Evolutionary conservation across 169 alveolate genomes (phyloP).

Genomic region (Cryptosporidium sp.): DNA sequence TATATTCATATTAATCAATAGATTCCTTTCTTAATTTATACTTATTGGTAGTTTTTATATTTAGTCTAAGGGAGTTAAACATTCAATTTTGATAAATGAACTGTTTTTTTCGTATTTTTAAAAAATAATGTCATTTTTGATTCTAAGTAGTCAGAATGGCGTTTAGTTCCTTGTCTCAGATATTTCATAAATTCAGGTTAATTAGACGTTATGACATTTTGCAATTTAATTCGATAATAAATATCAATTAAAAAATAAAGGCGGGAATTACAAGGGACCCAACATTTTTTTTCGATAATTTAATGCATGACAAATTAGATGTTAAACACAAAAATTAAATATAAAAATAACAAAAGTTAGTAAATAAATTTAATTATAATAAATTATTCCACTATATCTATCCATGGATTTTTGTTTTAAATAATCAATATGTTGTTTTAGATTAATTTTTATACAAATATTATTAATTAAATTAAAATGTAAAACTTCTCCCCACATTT

Average conservation of each 20-base stretch:
- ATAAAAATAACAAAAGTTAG: not conserved
- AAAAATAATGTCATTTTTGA: too few species aligned
- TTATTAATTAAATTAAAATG: too few species aligned
- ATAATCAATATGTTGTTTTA: too few species aligned
- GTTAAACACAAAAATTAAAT: not conserved
- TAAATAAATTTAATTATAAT: not conserved
- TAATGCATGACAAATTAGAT: not conserved
- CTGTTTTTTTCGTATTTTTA: too few species aligned
- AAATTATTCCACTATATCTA: too few species aligned
- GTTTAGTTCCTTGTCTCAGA: not conserved
- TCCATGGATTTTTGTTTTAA: too few species aligned
- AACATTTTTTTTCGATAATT: not conserved
- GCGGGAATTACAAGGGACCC: not conserved
- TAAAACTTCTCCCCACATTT: conserved; percentile 16
- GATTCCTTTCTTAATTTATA: too few species aligned
- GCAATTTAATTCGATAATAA: not conserved
- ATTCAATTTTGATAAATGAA: not conserved
- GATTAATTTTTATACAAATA: not conserved
- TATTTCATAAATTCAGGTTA: not conserved
- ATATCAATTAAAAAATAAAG: not conserved
- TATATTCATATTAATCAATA: not conserved
- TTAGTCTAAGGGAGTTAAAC: too few species aligned
- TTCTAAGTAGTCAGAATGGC: not conserved
- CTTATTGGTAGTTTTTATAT: too few species aligned
- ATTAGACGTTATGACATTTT: not conserved